Base-by-base conservation (phyloP, 371 early-diverging fungal species). In the Choanephora cucurbitarum region DNA sequence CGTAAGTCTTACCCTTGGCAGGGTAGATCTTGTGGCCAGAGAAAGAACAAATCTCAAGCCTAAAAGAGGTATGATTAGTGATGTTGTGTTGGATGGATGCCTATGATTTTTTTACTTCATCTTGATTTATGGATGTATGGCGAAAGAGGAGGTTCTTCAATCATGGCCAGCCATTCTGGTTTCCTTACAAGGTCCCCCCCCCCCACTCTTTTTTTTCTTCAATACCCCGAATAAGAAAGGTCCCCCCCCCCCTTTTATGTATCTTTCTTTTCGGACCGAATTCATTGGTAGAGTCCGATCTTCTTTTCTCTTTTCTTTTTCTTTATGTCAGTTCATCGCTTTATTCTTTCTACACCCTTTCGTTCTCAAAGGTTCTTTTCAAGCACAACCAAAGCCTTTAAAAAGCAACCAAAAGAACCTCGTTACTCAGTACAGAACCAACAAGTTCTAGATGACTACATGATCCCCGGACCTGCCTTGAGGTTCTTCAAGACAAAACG, bases 11-110 rank as follows among this genome's bases (percentile, higher is more conserved):
- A 51, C 98, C 98, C 82, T 93, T 92, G 70, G 93, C 92, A 53
- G 98, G 98, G 87, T 97, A 95, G 91, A 97, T 96, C 88, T 95
- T 96, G 87, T 89, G 89, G 64, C 96, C 95, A 59, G 95, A 93
- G 82, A 96, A 96, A 70, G 90, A 86, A 88, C 96, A 96, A 72
- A 86, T 80, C 80, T 92, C 92, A 67, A 90, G 82, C 85, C 90
- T 91, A 28, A 28, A 79, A 43, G 3, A 37, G 7, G 37, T 6
- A 13, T 37, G 37, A 37, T 37, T 37, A 37, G 37, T 37, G 37
- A 28, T 28, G 28, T 21, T 19, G 13, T 31, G 11, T 37, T 11
- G 37, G 34, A 39, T 54, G 47, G 46, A 39, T 39, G 31, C 3
- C n/a, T 9, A 3, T 28, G 37, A 37, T 54, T 32, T 37, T 24